These are phyloP conservation scores for Erodium moschatum DNA, from an alignment of 441 rosid species.

Conservation along the genomic window DNA sequence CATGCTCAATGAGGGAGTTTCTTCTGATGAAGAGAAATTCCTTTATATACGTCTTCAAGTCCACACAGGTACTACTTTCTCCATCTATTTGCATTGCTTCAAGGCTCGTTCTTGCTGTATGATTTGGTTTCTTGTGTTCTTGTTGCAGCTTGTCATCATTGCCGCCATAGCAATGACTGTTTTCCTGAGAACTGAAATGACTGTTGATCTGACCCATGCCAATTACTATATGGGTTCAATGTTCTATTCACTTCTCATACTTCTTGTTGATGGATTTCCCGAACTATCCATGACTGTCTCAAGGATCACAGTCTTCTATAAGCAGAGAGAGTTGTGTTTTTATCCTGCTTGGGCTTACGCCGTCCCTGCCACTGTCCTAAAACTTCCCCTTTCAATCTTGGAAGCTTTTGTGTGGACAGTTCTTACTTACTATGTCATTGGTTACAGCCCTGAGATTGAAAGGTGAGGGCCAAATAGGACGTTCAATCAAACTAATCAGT, in stretches of 20 bases:
- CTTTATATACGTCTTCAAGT: slow-evolving; percentile 37
- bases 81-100: too few species aligned
- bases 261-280: slow-evolving; percentile 35
- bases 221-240: slow-evolving; percentile 39
- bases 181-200: slow-evolving; percentile 34
- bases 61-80: slow-evolving; percentile 29
- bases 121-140: background rate
- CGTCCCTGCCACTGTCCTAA: slow-evolving; percentile 36
- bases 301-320: slow-evolving; percentile 39
- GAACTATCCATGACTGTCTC: slow-evolving; percentile 36
- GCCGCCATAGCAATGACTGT: slow-evolving; percentile 40
- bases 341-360: slow-evolving; percentile 57
- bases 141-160: slow-evolving; percentile 41
- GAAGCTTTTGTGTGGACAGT: slow-evolving; percentile 41
- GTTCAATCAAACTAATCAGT: background rate
- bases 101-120: background rate
- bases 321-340: slow-evolving; percentile 38
- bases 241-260: slow-evolving; percentile 32
- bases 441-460: slow-evolving; percentile 43
- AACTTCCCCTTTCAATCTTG: slow-evolving; percentile 39
- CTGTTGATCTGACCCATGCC: slow-evolving; percentile 30
- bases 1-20: slow-evolving; percentile 37
- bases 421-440: slow-evolving; percentile 47
- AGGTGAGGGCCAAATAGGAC: slow-evolving; percentile 28
- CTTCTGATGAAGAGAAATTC: slow-evolving; percentile 49